phyloP scores from a whole-genome alignment of 2,329 filamentous ascomycete genomes.

The Aspergillus uvarum region DNA sequence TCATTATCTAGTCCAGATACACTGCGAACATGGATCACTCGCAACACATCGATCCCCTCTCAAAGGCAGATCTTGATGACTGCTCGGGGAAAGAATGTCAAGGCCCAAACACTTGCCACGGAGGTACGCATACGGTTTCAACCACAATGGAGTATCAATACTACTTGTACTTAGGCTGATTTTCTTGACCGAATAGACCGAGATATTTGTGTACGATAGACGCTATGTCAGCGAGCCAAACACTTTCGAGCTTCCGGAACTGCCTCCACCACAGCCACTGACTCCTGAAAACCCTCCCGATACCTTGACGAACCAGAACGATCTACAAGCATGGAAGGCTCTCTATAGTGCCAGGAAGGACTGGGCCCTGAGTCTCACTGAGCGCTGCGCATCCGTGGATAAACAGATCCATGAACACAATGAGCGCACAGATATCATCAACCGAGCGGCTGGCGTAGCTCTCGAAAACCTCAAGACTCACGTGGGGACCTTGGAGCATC shows the following conservation, averaged over 20 bases:
- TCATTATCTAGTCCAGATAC: conserved; percentile 68
- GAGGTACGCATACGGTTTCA: conserved; percentile 59
- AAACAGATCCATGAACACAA: conserved; percentile 57
- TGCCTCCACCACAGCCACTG: conserved; percentile 58
- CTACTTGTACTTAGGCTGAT: no score
- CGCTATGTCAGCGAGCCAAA: conserved; percentile 57
- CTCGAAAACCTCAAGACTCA: conserved; percentile 67
- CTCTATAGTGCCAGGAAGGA: conserved; percentile 76
- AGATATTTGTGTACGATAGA: conserved; percentile 91
- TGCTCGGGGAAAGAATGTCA: conserved; percentile 77
- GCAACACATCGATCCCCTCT: conserved; percentile 69
- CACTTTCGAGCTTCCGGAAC: conserved; percentile 51
- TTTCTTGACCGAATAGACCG: conserved; percentile 56
- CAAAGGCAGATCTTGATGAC: conserved; percentile 87
- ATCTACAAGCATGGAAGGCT: conserved; percentile 82
- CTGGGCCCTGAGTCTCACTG: conserved; percentile 73
- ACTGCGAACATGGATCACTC: conserved; percentile 76
- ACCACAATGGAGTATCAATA: not conserved
- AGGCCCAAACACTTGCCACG: conserved; percentile 72
- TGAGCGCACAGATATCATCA: conserved; percentile 54
- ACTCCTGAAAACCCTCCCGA: conserved; percentile 69
- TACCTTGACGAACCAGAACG: conserved; percentile 73
- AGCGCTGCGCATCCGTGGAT: conserved; percentile 67
- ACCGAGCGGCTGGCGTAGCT: conserved; percentile 78
- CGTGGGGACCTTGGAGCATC: conserved; percentile 45